Evolutionary conservation across 164 flowering plant genomes (phyloP), one percentile per base, ranked within the genome.

Genomic region (Umbilicus rupestris): DNA sequence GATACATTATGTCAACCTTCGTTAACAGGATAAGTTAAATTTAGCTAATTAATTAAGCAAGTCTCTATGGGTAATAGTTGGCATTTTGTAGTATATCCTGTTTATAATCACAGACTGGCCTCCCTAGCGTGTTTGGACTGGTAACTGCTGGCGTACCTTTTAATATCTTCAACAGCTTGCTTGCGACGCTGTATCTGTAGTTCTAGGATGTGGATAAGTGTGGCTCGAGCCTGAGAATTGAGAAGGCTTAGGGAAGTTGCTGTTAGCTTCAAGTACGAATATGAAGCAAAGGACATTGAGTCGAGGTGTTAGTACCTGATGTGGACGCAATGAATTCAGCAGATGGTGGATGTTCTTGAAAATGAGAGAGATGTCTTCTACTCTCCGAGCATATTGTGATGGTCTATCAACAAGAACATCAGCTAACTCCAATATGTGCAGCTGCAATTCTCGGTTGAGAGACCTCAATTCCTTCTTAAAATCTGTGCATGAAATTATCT

Each of bases 341-440:
- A 93, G 85, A 74, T 88, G 96, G 74, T 88, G 95, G 66, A 92
- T 76, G 74, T 92, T 92, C 72, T 85, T 89, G 80, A 89, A 88
- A 63, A 92, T 86, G 45, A 89, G 85, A 72, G 98, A 92, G 67
- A 92, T 83, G 45, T 92, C 96, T 71, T 89, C 98, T 50, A 92
- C 96, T 81, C 92, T 81, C 75, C 95, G 81, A 22, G 96, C 98
- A 78, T 92, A 92, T 65, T 92, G 98, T 62, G 95, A 89, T 47
- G 98, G 98, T 66, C 91, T 79, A 77, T 92, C 96, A 71, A 92
- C 90, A 78, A 92, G 91, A 77, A 89, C 81, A 79, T 92, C 98
- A 67, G 96, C 87, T 70, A 92, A 92, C 84, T 92, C 98, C 80
- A 92, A 75, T 55, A 92, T 74, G 69, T 92, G 92, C 44, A 92